Base-by-base conservation (phyloP, 1,284 basidiomycete genomes). In the Trichosporon coremiiforme region DNA sequence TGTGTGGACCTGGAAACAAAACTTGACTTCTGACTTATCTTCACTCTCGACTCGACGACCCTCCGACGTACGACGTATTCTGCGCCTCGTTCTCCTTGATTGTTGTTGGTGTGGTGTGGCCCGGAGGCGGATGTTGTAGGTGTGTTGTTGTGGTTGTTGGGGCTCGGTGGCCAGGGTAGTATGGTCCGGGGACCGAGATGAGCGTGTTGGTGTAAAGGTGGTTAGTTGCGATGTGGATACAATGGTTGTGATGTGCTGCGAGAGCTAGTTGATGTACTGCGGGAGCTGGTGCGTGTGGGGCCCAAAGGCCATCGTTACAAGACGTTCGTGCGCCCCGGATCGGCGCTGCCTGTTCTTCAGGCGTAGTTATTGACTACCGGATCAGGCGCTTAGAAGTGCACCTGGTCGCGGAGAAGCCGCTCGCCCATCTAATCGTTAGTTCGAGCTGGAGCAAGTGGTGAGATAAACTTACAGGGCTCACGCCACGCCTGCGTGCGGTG, bases 351-450 rank as follows among this genome's bases (percentile, higher is more conserved):
- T 38, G 36, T 38, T 38, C 10, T 8, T 38, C 36, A 22, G 50
- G 50, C 20, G 5, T 7, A n/a, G 20, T 53, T 4, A 53, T 8
- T 53, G 50, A 3, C 22, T 29, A 20, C n/a, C 31, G 15, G 15
- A 6, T 17, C 15, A 5, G 17, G 41, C 41, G 35, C 66, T 65
- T 71, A 73, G 71, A 82, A 81, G 69, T 80, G 79, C 5, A 78
- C 80, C 66, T 81, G 80, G 73, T 82, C 81, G 25, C 81, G 76
- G 7, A 82, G 72, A 60, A 82, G 70, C 9, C 81, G 71, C 73
- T 82, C 81, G 60, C 80, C 80, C 81, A 81, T 82, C 79, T 82
- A 65, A 20, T 10, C 64, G 68, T 70, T 66, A 73, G 70, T 22
- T 45, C 12, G 41, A 6, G 17, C 17, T n/a, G 4, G 4, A 17